A percentile compares a stretch with the other conserved stretches of the same genome.
Evolutionary conservation across 805 yeast species (phyloP).

Genomic region (Priceomyces medius): DNA sequence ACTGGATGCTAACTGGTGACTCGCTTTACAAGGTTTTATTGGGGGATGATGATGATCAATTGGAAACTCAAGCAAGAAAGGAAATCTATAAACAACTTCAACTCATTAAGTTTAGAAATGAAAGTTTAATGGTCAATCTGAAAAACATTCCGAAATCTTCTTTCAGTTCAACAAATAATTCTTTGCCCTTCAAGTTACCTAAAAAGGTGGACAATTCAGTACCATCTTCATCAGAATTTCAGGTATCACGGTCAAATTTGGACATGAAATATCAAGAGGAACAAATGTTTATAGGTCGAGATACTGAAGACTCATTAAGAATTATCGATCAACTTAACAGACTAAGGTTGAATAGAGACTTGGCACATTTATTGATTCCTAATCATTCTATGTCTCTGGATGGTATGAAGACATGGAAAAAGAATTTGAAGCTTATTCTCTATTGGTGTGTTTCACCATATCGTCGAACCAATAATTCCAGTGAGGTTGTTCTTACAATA

Average conservation of each 20-base stretch:
- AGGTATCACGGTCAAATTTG: neutral
- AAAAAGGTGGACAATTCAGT: neutral
- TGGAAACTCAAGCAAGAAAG: constrained; percentile 29
- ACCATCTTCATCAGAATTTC: neutral
- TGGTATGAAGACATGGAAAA: constrained; percentile 28
- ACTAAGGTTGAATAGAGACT: constrained; percentile 26
- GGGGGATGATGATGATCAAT: constrained; percentile 12
- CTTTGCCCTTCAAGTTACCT: neutral
- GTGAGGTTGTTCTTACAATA: constrained; percentile 34
- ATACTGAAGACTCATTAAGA: constrained; percentile 27
- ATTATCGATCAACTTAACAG: constrained; percentile 39
- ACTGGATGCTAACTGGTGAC: constrained; percentile 56
- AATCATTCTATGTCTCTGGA: constrained; percentile 8
- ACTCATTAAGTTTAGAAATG: constrained; percentile 64
- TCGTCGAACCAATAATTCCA: constrained; percentile 29
- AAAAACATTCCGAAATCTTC: constrained; percentile 9
- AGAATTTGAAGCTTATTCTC: constrained; percentile 32
- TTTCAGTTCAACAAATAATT: neutral
- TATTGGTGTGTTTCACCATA: constrained; percentile 43
- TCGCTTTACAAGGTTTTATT: constrained; percentile 42
- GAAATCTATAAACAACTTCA: constrained; percentile 50
- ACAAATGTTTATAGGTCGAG: constrained; percentile 21
- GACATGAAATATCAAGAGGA: constrained; percentile 12
- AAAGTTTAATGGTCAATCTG: constrained; percentile 61
- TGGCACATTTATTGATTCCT: constrained; percentile 28